Conservation (phyloP, 345 rosid genomes). For the Eucalyptus albens region DNA sequence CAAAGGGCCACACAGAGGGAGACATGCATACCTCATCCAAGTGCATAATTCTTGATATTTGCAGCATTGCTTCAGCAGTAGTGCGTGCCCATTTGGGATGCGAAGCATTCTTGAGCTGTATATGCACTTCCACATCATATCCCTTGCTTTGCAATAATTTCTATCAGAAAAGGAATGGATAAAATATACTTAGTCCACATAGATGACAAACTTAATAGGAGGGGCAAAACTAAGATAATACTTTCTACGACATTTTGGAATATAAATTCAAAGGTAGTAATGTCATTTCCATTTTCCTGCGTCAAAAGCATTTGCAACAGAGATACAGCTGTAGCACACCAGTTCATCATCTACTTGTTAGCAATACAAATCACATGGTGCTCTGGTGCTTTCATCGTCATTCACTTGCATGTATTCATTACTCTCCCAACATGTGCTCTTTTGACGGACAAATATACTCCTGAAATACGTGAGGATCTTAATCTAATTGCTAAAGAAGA, state of each 20-base stretch:
- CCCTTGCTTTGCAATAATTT: slow-evolving; percentile 41
- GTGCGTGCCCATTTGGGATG: slow-evolving; percentile 15
- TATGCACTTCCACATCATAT: slow-evolving; percentile 28
- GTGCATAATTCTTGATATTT: slow-evolving; percentile 48
- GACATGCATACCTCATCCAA: slow-evolving; percentile 47
- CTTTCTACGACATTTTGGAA: not conserved
- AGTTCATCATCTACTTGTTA: not conserved
- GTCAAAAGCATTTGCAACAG: not conserved
- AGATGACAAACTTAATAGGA: not conserved
- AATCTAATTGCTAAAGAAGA: not conserved
- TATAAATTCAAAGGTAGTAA: not conserved
- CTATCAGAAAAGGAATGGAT: slow-evolving; percentile 12
- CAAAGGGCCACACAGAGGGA: not conserved
- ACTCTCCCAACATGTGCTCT: not conserved
- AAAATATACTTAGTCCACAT: not conserved
- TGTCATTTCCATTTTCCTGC: not conserved
- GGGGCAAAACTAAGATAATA: not conserved
- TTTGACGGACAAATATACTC: not conserved
- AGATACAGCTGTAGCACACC: not conserved
- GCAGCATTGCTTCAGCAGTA: slow-evolving; percentile 36
- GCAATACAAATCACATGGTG: not conserved
- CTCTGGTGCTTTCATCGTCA: not conserved
- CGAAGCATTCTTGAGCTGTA: slow-evolving; percentile 15
- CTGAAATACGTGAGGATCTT: not conserved
- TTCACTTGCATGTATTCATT: not conserved